Evolutionary conservation across 2,329 filamentous ascomycete species (phyloP).

Genomic region (Aspergillus sp.): DNA sequence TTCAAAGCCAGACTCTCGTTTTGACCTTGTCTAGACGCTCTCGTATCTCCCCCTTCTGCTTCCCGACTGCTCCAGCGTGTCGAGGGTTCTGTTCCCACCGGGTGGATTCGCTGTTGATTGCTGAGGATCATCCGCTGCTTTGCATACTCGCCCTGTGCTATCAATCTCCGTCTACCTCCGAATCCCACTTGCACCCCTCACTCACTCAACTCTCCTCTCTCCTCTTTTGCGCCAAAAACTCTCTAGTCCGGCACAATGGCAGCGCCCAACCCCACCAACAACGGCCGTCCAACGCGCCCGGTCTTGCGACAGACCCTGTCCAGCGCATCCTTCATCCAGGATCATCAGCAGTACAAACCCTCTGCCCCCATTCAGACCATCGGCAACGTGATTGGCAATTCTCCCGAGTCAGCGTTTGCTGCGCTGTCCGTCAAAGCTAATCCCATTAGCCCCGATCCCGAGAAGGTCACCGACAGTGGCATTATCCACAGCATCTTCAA

Average conservation of each 20-base stretch:
- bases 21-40: not conserved
- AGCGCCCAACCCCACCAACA: slow-evolving; percentile 25
- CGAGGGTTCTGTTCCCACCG: slow-evolving; percentile 12
- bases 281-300: slow-evolving; percentile 40
- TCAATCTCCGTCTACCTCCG: slow-evolving; percentile 1
- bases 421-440: slow-evolving; percentile 35
- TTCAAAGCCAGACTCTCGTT: not conserved
- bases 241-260: slow-evolving; percentile 29
- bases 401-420: slow-evolving; percentile 27
- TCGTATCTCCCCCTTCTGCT: not conserved
- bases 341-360: slow-evolving; percentile 52
- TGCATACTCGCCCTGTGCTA: not conserved
- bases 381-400: slow-evolving; percentile 37
- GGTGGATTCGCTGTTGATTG: slow-evolving; percentile 12
- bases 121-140: slow-evolving; percentile 2
- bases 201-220: no score
- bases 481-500: slow-evolving; percentile 51
- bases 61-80: not conserved
- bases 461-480: slow-evolving; percentile 48
- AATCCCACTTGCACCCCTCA: not conserved
- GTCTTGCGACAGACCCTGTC: slow-evolving; percentile 46
- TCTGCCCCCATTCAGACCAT: slow-evolving; percentile 38
- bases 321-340: slow-evolving; percentile 49
- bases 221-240: slow-evolving; percentile 5
- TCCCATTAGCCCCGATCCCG: slow-evolving; percentile 42